phyloP scores from a whole-genome alignment of 805 yeast genomes.

The Zygoascus flipseniorum region DNA sequence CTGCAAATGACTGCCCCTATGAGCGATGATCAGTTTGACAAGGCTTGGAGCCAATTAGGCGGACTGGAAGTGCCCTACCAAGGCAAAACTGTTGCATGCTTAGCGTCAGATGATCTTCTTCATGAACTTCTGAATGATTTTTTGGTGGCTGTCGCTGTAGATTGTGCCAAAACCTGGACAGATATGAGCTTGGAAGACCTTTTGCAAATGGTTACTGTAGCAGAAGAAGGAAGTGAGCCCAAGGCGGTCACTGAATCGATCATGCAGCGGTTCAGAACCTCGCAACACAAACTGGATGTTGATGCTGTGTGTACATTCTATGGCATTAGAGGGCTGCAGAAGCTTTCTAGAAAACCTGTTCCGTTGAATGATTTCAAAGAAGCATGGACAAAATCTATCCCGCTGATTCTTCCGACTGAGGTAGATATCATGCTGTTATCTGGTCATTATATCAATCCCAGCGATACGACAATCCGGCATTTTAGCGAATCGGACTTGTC shows the following conservation, averaged over 20 bases:
- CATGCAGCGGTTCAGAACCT: slow-evolving; percentile 36
- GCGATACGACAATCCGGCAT: slow-evolving; percentile 40
- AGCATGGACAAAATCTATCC: slow-evolving; percentile 24
- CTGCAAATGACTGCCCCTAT: slow-evolving; percentile 29
- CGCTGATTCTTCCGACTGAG: slow-evolving; percentile 47
- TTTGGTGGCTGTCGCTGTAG: slow-evolving; percentile 4
- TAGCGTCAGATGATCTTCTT: slow-evolving; percentile 23
- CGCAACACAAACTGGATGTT: slow-evolving; percentile 35
- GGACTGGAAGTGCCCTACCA: slow-evolving; percentile 40
- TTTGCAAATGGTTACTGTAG: slow-evolving; percentile 4
- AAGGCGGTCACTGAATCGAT: slow-evolving; percentile 42
- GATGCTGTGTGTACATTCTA: slow-evolving; percentile 47
- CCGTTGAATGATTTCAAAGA: slow-evolving; percentile 35
- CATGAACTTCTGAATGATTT: slow-evolving; percentile 20
- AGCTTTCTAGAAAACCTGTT: slow-evolving; percentile 27
- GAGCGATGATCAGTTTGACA: slow-evolving; percentile 45
- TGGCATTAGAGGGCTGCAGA: slow-evolving; percentile 46
- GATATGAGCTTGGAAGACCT: neutral
- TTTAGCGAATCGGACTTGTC: slow-evolving; percentile 45
- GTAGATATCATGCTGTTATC: slow-evolving; percentile 44
- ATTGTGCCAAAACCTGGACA: neutral
- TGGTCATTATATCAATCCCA: slow-evolving; percentile 49
- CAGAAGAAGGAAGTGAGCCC: slow-evolving; percentile 30
- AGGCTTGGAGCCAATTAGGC: slow-evolving; percentile 42
- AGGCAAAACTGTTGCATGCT: slow-evolving; percentile 22